phyloP scores from a whole-genome alignment of 768 basidiomycete species.

The Tubosaeta sp. region DNA sequence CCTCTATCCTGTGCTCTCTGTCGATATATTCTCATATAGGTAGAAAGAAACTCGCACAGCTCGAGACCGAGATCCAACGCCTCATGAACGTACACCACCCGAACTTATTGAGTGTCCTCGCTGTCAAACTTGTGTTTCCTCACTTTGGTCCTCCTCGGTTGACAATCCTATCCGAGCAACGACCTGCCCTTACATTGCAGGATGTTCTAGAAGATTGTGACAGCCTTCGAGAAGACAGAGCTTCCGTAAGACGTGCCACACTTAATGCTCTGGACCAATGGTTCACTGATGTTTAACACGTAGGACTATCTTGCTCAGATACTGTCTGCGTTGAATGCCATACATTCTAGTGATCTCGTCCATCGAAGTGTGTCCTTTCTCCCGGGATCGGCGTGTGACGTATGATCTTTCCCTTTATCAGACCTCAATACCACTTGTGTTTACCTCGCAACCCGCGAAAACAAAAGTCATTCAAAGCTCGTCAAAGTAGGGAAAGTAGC shows the following conservation, averaged over 20 bases:
- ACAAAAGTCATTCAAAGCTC: constrained; percentile 51
- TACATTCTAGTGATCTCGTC: constrained; percentile 62
- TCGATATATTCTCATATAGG: constrained; percentile 31
- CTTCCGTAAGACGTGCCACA: constrained; percentile 44
- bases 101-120: constrained; percentile 64
- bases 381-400: background rate
- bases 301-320: constrained; percentile 78
- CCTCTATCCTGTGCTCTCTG: background rate
- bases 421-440: constrained; percentile 59
- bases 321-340: constrained; percentile 59
- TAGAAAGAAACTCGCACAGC: constrained; percentile 62
- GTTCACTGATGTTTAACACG: background rate
- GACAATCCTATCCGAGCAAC: constrained; percentile 67
- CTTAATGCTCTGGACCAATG: background rate
- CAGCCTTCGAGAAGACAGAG: constrained; percentile 66
- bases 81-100: constrained; percentile 56
- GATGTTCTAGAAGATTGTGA: constrained; percentile 78
- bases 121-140: constrained; percentile 58
- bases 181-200: constrained; percentile 58
- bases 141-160: constrained; percentile 51
- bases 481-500: constrained; percentile 73
- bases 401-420: constrained; percentile 17
- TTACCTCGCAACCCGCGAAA: constrained; percentile 52
- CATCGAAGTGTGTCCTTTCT: constrained; percentile 54
- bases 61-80: constrained; percentile 62